Evolutionary conservation across 176 grass and related monocot genomes (phyloP).

Genomic region (Pontederia paniculata): DNA sequence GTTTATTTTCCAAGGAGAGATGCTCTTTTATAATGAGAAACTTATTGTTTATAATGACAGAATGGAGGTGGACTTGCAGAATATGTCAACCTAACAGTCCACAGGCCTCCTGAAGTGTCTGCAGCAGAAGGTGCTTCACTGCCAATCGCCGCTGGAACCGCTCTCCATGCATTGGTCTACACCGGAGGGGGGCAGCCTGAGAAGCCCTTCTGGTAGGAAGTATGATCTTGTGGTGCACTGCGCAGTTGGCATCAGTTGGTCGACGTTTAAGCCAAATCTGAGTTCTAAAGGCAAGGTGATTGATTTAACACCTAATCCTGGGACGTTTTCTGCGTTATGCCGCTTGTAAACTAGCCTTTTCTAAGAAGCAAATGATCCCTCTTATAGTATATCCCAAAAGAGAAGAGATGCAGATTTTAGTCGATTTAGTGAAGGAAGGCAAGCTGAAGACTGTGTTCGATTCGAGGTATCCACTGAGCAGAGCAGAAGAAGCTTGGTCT

Average conservation of each 20-base stretch:
- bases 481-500: slow-evolving; percentile 8
- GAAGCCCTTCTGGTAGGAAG: slow-evolving; percentile 4
- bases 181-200: slow-evolving; percentile 3
- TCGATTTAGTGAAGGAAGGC: slow-evolving; percentile 16
- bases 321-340: not conserved
- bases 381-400: not conserved
- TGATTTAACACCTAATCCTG: not conserved
- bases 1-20: too few relatives aligned
- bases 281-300: slow-evolving; percentile 3
- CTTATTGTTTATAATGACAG: slow-evolving; percentile 14
- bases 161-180: slow-evolving; percentile 20
- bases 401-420: slow-evolving; percentile 1
- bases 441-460: slow-evolving; percentile 8
- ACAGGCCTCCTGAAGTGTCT: slow-evolving; percentile 21
- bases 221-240: slow-evolving; percentile 6
- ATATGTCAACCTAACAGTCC: slow-evolving; percentile 33
- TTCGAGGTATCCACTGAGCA: not conserved
- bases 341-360: not conserved
- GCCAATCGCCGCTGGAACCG: slow-evolving; percentile 28
- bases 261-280: slow-evolving; percentile 3
- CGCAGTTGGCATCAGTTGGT: not conserved
- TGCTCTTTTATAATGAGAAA: too few relatives aligned
- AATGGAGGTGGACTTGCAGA: slow-evolving; percentile 47
- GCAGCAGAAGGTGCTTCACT: slow-evolving; percentile 27
- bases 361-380: slow-evolving; percentile 7